phyloP scores from a whole-genome alignment of 495 filamentous ascomycete genomes.

The Lichina pygmaea region DNA sequence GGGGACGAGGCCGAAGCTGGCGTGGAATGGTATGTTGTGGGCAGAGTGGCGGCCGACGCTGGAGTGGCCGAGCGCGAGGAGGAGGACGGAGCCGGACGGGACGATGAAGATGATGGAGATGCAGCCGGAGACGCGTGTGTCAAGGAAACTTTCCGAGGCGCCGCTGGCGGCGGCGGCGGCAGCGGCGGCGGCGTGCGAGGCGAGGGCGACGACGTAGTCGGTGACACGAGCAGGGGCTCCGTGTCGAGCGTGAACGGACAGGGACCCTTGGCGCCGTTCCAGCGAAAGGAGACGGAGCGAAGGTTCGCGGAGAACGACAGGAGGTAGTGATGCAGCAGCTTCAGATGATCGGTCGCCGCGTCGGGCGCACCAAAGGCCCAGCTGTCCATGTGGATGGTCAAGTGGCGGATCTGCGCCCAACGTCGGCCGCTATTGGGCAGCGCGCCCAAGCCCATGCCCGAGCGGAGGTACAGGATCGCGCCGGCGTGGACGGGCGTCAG shows the following conservation, averaged over 20 bases:
- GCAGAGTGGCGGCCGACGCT: too few species aligned
- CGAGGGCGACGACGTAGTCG: neutral
- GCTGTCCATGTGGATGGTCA: slow-evolving; percentile 38
- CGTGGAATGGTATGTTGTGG: too few species aligned
- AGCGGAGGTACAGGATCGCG: slow-evolving; percentile 41
- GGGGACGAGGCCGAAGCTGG: too few species aligned
- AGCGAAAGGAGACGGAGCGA: slow-evolving; percentile 37
- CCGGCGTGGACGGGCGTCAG: slow-evolving; percentile 39
- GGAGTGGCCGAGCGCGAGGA: slow-evolving; percentile 6
- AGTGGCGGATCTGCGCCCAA: slow-evolving; percentile 45
- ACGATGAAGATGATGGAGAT: slow-evolving; percentile 13
- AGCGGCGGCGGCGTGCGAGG: too few species aligned
- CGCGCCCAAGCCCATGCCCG: slow-evolving; percentile 34
- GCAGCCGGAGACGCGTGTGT: slow-evolving; percentile 3
- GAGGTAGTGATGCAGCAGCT: slow-evolving; percentile 47
- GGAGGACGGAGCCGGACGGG: slow-evolving; percentile 17
- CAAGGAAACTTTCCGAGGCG: slow-evolving; percentile 17
- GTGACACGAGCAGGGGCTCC: slow-evolving; percentile 23
- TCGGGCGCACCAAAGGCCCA: slow-evolving; percentile 26
- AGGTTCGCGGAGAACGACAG: slow-evolving; percentile 31
- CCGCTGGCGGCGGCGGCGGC: neutral
- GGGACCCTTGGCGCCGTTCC: slow-evolving; percentile 38
- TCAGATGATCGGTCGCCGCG: slow-evolving; percentile 39
- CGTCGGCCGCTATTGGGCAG: slow-evolving; percentile 31
- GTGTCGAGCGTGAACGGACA: slow-evolving; percentile 37